Evolutionary conservation across 805 yeast species (phyloP).

Genomic region (Deakozyma indianensis): DNA sequence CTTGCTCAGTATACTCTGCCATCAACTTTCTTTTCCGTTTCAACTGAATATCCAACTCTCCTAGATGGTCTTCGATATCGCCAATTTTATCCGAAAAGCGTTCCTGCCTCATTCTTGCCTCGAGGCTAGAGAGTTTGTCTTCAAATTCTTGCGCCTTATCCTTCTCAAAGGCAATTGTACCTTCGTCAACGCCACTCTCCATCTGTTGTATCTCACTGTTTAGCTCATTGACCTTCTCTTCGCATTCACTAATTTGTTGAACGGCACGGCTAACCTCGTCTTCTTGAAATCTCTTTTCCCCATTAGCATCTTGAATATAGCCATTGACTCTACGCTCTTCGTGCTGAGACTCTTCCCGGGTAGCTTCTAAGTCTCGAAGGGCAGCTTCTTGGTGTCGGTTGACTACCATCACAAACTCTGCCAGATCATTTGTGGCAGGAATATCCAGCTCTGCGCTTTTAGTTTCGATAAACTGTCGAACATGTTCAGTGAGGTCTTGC

Average conservation of each 20-base stretch:
- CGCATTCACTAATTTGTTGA: constrained; percentile 5
- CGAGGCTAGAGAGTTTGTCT: constrained; percentile 17
- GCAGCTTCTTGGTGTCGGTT: not conserved
- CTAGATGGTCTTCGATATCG: not conserved
- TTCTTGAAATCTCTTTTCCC: not conserved
- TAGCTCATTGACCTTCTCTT: constrained; percentile 24
- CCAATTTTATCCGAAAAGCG: constrained; percentile 10
- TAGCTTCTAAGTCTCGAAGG: not conserved
- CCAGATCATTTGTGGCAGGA: not conserved
- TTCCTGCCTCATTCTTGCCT: constrained; percentile 13
- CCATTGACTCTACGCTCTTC: not conserved
- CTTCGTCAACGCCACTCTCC: constrained; percentile 25
- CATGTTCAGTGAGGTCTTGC: not conserved
- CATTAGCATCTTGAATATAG: not conserved
- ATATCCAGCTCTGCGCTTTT: not conserved
- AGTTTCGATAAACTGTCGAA: not conserved
- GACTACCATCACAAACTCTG: not conserved
- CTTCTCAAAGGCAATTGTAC: constrained; percentile 32
- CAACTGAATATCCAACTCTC: not conserved
- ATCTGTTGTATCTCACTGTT: constrained; percentile 26
- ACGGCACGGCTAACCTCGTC: not conserved
- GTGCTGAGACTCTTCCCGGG: not conserved
- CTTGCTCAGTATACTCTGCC: not conserved
- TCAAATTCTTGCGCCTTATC: constrained; percentile 27
- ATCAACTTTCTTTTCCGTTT: not conserved